A percentile compares a stretch with the other conserved stretches of the same genome.
Evolutionary conservation across 371 early-diverging fungal genomes (phyloP).

Genomic region (Haplosporangium sp.): DNA sequence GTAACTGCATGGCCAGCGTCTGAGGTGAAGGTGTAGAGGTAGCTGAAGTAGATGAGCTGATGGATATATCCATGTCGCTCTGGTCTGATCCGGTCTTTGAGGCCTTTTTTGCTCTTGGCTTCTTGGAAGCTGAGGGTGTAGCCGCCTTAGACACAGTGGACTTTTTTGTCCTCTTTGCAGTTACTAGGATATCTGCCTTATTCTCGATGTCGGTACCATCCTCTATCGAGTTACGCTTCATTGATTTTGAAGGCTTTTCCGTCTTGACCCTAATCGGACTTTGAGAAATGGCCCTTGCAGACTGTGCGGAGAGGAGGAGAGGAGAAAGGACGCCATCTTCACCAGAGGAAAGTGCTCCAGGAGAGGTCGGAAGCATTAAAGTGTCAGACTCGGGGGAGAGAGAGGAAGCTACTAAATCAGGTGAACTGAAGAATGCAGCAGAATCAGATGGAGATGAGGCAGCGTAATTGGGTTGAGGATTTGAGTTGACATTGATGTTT

Average conservation of each 20-base stretch:
- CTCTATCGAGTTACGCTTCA: slow-evolving; percentile 49
- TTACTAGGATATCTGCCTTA: slow-evolving; percentile 15
- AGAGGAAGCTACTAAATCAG: slow-evolving; percentile 47
- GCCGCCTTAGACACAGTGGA: slow-evolving; percentile 19
- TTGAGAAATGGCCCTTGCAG: neutral
- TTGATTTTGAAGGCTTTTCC: slow-evolving; percentile 27
- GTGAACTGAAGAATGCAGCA: slow-evolving; percentile 43
- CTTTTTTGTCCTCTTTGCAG: slow-evolving; percentile 44
- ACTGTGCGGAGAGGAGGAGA: slow-evolving; percentile 22
- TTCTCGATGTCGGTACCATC: slow-evolving; percentile 33
- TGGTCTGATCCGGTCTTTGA: slow-evolving; percentile 50
- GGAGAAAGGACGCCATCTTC: slow-evolving; percentile 46
- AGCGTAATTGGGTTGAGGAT: slow-evolving; percentile 14
- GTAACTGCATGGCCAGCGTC: slow-evolving; percentile 33
- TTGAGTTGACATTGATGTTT: slow-evolving; percentile 7
- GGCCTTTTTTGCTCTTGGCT: slow-evolving; percentile 44
- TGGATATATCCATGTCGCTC: slow-evolving; percentile 53
- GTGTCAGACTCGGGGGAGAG: slow-evolving; percentile 46
- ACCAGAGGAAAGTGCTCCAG: slow-evolving; percentile 37
- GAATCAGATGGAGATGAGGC: slow-evolving; percentile 44
- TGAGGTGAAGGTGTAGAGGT: slow-evolving; percentile 45
- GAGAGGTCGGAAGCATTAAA: slow-evolving; percentile 52
- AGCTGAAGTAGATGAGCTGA: slow-evolving; percentile 27
- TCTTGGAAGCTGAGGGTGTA: slow-evolving; percentile 31
- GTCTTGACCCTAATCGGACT: slow-evolving; percentile 21